Evolutionary conservation across 352 stramenopile genomes (phyloP), one percentile per base, ranked within the genome.

Genomic region (Pythium grandisporangium): DNA sequence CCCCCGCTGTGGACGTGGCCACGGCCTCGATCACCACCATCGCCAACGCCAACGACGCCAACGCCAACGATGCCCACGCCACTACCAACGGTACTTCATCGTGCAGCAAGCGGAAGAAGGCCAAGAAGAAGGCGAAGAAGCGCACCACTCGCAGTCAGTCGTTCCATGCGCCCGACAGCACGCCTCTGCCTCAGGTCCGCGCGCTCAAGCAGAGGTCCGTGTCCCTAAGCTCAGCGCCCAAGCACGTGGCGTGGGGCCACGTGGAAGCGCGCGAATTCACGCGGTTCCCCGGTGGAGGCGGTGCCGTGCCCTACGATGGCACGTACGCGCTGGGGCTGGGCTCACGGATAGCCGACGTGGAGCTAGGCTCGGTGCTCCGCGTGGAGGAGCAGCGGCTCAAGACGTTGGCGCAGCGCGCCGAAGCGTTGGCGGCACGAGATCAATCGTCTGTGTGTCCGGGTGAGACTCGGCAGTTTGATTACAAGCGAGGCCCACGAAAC

Each of bases 391-490:
- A 65, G 2, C 57, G 62, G 13, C 48, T 75, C 30, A 46, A 69
- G 39, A 60, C 66, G 41, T 57, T 91, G 26, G 61, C 84, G 45
- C 52, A 55, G 21, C 61, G 77, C 24, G 64, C 61, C 44, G 74
- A 85, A 42, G 64, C 77, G 6, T 45, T 91, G 21, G 66, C 74
- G 19, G 85, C 82, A 51, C 56, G 61, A 42, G 66, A 84, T 39
- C 67, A 73, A 6, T 47, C 51, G 3, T 56, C 66, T 16, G 70
- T 87, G 5, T 66, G 68, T 19, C 57, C 71, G 16, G 71, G 74
- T 17, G 77, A 91, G 45, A 91, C 77, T 10, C 70, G 77, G 7
- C 77, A 91, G 48, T 91, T 91, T 30, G 77, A 91, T 53, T 91
- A 91, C 48, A 65, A 63, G 33, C 60, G 62, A n/a, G 75, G 77